These are phyloP conservation scores for Aspergillus haitiensis DNA, from an alignment of 495 filamentous ascomycete species.

Conservation along the genomic window DNA sequence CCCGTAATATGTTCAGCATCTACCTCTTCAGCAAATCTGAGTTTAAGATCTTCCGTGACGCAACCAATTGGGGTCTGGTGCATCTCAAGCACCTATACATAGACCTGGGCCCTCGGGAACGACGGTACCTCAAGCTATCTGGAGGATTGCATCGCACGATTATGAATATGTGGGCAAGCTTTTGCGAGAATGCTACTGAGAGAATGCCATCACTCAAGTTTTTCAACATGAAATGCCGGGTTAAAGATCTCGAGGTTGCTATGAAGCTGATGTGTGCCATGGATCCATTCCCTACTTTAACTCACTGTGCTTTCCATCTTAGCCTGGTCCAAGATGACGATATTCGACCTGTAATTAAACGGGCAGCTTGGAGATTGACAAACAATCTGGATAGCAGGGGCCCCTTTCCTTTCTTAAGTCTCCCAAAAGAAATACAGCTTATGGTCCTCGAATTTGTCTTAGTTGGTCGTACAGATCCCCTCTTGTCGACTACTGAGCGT, in stretches of 20 bases:
- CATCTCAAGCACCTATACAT: slow-evolving; percentile 25
- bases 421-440: slow-evolving; percentile 34
- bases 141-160: slow-evolving; percentile 17
- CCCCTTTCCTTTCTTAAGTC: slow-evolving; percentile 25
- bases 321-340: slow-evolving; percentile 15
- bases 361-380: slow-evolving; percentile 24
- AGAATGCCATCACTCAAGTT: slow-evolving; percentile 21
- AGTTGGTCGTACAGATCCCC: slow-evolving; percentile 21
- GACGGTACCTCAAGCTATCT: slow-evolving; percentile 19
- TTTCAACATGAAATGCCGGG: slow-evolving; percentile 30
- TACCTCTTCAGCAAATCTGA: slow-evolving; percentile 19
- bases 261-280: slow-evolving; percentile 19
- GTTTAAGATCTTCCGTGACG: slow-evolving; percentile 18
- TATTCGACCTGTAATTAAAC: slow-evolving; percentile 21
- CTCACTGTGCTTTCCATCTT: slow-evolving; percentile 28
- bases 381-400: slow-evolving; percentile 10
- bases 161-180: slow-evolving; percentile 23
- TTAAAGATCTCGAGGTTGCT: slow-evolving; percentile 24
- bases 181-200: slow-evolving; percentile 20
- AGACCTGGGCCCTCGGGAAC: slow-evolving; percentile 24
- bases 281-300: slow-evolving; percentile 22
- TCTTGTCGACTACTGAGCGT: slow-evolving; percentile 11
- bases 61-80: slow-evolving; percentile 16
- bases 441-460: slow-evolving; percentile 28
- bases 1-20: slow-evolving; percentile 21